Percentiles rank a stretch among this genome's conserved stretches.
phyloP scores from a whole-genome alignment of 2,329 filamentous ascomycete species.

The Stachybotrys elegans region DNA sequence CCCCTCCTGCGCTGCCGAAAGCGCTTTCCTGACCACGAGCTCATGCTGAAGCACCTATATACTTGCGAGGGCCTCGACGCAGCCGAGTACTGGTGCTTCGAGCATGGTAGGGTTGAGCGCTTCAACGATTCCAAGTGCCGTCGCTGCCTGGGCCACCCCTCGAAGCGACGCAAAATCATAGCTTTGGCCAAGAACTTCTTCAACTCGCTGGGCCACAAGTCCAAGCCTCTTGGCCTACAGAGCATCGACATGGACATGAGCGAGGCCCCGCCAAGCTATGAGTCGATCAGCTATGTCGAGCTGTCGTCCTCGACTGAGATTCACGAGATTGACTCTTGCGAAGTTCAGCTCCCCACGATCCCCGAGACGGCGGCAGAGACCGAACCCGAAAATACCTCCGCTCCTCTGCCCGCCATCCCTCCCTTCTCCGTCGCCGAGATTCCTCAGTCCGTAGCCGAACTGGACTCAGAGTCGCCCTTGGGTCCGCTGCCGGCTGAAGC shows the following conservation, averaged over 20 bases:
- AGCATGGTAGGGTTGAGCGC: conserved; percentile 45
- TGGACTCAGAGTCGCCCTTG: too few species aligned
- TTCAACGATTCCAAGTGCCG: conserved; percentile 48
- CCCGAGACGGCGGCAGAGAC: conserved; percentile 19
- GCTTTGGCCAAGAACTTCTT: conserved; percentile 51
- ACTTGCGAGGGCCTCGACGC: conserved; percentile 40
- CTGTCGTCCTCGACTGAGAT: conserved; percentile 43
- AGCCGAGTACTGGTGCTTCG: conserved; percentile 53
- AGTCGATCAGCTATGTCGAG: conserved; percentile 37
- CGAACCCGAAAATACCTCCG: conserved; percentile 9
- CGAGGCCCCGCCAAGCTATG: conserved; percentile 42
- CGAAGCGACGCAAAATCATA: conserved; percentile 46
- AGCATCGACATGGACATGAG: conserved; percentile 22
- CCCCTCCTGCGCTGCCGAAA: conserved; percentile 47
- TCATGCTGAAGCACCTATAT: conserved; percentile 49
- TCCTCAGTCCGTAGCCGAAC: conserved; percentile 17
- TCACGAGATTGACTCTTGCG: conserved; percentile 46
- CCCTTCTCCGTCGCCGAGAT: conserved; percentile 16
- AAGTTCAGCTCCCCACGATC: conserved; percentile 29
- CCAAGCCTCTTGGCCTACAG: conserved; percentile 25
- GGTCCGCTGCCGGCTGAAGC: too few species aligned
- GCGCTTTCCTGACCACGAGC: conserved; percentile 45
- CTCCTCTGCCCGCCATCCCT: conserved; percentile 8
- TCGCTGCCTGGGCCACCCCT: conserved; percentile 43
- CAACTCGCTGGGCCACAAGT: conserved; percentile 44